Evolutionary conservation across 345 rosid genomes (phyloP), one percentile per base, ranked within the genome.

Genomic region (Pelargonium nanum): DNA sequence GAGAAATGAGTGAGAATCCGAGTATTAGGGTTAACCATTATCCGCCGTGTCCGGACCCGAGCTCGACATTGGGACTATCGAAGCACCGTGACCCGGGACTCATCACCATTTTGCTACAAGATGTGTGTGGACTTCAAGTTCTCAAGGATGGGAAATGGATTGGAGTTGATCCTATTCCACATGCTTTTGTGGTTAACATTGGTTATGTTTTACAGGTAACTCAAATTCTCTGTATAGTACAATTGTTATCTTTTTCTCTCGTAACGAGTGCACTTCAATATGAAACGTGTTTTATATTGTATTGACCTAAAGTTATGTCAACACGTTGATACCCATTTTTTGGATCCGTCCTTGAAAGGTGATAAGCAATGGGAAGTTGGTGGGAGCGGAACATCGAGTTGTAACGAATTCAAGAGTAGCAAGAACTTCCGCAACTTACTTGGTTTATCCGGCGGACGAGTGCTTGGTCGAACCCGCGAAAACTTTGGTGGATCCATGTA

Each of bases 41-140:
- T 28, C 77, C 73, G 1, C 66, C 79, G 1, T 78, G 75, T 60
- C 75, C 73, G 5, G 63, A 74, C 21, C 58, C 69, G 57, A 66
- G 68, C 21, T 57, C 69, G 57, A 66, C 71, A 19, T 21, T 78
- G 30, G 78, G 76, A 60, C 24, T 68, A 16, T 28, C 66, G 19
- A 74, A 61, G 51, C 81, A 71, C 20, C 22, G 65, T n/a, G 72
- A 77, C 68, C 66, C 65, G 22, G 20, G 48, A 13, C 57, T 73
- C 32, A 50, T 68, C 20, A 65, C 65, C 48, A 19, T 77, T 40
- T 48, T 73, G 24, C 73, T 65, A 45, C 74, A 63, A 9, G 66
- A 30, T 9, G 55, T 67, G 0, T 10, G 17, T 1, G 76, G 81
- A 2, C 74, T 77, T 50, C 78, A 65, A 59, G 75, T 71, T 57